Base-by-base conservation (phyloP, 768 basidiomycete species). In the Hericium alpestre region DNA sequence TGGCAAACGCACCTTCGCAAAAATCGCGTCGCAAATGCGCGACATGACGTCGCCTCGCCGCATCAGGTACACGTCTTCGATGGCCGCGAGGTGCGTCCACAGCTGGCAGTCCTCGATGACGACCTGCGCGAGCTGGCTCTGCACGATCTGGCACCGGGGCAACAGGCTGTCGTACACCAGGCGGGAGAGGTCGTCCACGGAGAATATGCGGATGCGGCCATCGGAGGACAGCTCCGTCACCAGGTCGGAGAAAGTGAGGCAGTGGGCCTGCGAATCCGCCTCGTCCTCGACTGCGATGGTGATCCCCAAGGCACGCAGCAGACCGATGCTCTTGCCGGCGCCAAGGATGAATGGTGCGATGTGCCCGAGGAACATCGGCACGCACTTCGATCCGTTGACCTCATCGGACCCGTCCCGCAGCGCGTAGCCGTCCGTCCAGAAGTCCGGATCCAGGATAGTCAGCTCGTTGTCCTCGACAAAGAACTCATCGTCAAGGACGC, bases 51-150 rank as follows among this genome's bases (percentile, higher is more conserved):
- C 90, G n/a, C 89, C 88, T 57, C 76, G 74, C 41, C 82, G 75
- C 86, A 89, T 91, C 58, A 93, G 68, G 61, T 78, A 90, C 2
- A 91, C 56, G 63, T 83, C 80, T 62, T 91, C 84, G 16, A 90
- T 76, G 0, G 82, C 76, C 10, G 67, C 64, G 20, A 91, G 68
- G 68, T 91, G 88, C 25, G 69, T 70, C 73, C 79, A 79, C 54
- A 89, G 61, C 15, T 75, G 76, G 64, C 89, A 90, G 39, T 89
- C 84, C 4, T 83, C 80, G 1, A 79, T 73, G 12, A 90, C 67
- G 22, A 86, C 76, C n/a, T 70, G 75, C 1, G 79, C 78, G 12
- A 92, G 70, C 20, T 73, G 69, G 16, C 72, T 67, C 16, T 82
- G 81, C 7, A 80, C 78, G 1, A 70, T 67, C 38, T 75, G 70